Conservation (phyloP, 331 rosid species). For the Rosa hybrid region DNA sequence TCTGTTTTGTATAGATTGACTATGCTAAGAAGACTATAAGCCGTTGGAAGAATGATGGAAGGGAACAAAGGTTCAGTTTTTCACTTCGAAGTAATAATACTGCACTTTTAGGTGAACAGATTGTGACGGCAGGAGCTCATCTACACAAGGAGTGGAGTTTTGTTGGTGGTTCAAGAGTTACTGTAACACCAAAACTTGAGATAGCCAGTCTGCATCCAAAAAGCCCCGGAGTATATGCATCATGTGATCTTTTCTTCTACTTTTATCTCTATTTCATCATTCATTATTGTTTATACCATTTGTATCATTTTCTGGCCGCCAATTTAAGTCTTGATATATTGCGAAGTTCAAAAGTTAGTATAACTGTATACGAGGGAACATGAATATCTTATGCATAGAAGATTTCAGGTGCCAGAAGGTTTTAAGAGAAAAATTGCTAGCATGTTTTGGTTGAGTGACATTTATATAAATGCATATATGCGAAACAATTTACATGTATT, state of each 20-base stretch:
- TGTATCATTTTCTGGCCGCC: neutral
- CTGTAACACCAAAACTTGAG: constrained; percentile 44
- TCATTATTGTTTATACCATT: neutral
- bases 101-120: constrained; percentile 36
- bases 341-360: neutral
- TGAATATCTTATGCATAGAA: neutral
- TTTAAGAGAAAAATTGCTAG: neutral
- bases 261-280: neutral
- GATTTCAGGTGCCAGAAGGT: neutral
- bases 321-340: neutral
- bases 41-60: constrained; percentile 32
- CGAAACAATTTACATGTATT: neutral
- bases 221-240: constrained; percentile 45
- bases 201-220: constrained; percentile 36
- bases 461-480: neutral
- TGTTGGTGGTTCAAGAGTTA: constrained; percentile 66
- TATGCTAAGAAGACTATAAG: constrained; percentile 33
- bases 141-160: constrained; percentile 58
- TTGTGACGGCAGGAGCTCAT: constrained; percentile 33
- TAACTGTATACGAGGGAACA: neutral
- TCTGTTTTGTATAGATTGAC: constrained; percentile 45
- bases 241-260: constrained; percentile 51
- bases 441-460: neutral
- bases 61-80: constrained; percentile 33
- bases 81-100: constrained; percentile 42